Conservation (phyloP, 2,329 filamentous ascomycete species). For the Exophiala mesophila region DNA sequence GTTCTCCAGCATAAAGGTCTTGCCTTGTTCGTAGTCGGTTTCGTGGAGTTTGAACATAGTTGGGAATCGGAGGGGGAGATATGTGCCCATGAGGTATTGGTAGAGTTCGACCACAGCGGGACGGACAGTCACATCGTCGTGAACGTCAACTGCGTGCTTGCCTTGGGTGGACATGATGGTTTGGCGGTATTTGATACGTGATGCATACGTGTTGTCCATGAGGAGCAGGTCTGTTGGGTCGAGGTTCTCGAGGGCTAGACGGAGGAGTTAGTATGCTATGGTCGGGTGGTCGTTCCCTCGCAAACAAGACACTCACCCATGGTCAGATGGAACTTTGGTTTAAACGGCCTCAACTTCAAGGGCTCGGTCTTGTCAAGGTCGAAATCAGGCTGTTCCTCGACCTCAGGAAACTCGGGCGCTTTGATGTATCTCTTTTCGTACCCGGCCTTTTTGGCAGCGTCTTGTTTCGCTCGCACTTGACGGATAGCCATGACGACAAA, state of each 20-base stretch:
- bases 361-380: constrained; percentile 49
- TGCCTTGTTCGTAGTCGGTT: constrained; percentile 27
- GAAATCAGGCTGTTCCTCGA: constrained; percentile 45
- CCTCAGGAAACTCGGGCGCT: constrained; percentile 27
- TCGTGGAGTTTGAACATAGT: constrained; percentile 44
- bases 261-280: constrained; percentile 2
- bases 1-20: constrained; percentile 40
- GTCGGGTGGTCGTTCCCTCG: neutral
- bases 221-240: constrained; percentile 51
- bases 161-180: constrained; percentile 43
- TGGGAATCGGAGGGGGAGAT: constrained; percentile 55
- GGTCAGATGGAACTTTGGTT: constrained; percentile 58
- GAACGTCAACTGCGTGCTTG: constrained; percentile 37
- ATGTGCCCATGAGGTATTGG: constrained; percentile 48
- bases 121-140: constrained; percentile 37
- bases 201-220: constrained; percentile 56
- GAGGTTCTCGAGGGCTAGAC: constrained; percentile 50
- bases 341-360: constrained; percentile 53
- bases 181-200: constrained; percentile 48
- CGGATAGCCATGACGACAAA: constrained; percentile 18
- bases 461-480: constrained; percentile 14
- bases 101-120: constrained; percentile 55
- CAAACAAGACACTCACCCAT: constrained; percentile 47
- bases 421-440: constrained; percentile 21
- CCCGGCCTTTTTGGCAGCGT: constrained; percentile 14